Evolutionary conservation across 1,139 yeast species (phyloP).

Genomic region (Geotrichum histeridarum): DNA sequence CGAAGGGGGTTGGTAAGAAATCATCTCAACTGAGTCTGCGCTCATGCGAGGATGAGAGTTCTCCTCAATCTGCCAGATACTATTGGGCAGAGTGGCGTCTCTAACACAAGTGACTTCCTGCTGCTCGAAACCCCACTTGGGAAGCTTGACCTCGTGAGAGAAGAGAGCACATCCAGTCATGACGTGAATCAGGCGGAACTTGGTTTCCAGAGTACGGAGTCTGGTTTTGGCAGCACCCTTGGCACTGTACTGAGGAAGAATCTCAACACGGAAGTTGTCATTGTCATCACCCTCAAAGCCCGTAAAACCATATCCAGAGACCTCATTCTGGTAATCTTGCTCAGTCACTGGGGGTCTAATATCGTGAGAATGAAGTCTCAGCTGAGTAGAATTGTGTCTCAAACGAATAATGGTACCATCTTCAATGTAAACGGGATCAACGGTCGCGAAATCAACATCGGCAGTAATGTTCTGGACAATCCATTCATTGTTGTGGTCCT

Average conservation of each 20-base stretch:
- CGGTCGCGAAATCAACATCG: slow-evolving; percentile 27
- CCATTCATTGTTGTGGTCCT: slow-evolving; percentile 88
- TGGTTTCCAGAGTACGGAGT: slow-evolving; percentile 74
- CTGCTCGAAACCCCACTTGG: slow-evolving; percentile 95
- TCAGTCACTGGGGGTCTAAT: slow-evolving; percentile 89
- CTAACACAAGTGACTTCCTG: slow-evolving; percentile 93
- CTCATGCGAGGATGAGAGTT: slow-evolving; percentile 44
- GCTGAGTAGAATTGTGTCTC: slow-evolving; percentile 59
- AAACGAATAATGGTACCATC: slow-evolving; percentile 81
- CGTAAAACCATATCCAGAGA: slow-evolving; percentile 81
- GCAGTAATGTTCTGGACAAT: slow-evolving; percentile 49
- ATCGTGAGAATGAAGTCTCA: slow-evolving; percentile 94
- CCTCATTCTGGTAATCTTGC: slow-evolving; percentile 96
- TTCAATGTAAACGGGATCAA: slow-evolving; percentile 50
- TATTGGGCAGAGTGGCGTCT: slow-evolving; percentile 68
- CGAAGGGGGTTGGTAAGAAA: slow-evolving; percentile 58
- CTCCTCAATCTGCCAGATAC: slow-evolving; percentile 85
- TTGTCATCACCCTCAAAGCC: slow-evolving; percentile 94
- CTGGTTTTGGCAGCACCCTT: slow-evolving; percentile 55
- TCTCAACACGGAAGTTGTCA: slow-evolving; percentile 90
- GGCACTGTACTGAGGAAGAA: slow-evolving; percentile 56
- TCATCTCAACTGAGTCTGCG: slow-evolving; percentile 44
- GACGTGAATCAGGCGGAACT: slow-evolving; percentile 83
- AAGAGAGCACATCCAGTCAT: slow-evolving; percentile 86
- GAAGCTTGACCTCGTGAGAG: slow-evolving; percentile 79